These are phyloP conservation scores for slime mould (Dictyostelium discoideum) DNA, from an alignment of 78 protist species.

Conservation along the genomic window dicty_2.7 NC_007089.4:451501-452000, in stretches of 20 bases:
- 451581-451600: conserved; percentile 73
- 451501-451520: neutral
- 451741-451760: conserved; percentile 67
- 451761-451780: conserved; percentile 34
- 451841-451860: neutral
- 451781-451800: neutral
- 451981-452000: conserved; percentile 55
- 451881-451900: conserved; percentile 17
- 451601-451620: conserved; percentile 74
- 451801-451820: neutral
- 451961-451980: conserved; percentile 36
- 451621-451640: conserved; percentile 45
- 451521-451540: neutral
- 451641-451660: conserved; percentile 75
- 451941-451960: conserved; percentile 25
- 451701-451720: neutral
- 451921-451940: neutral
- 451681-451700: conserved; percentile 38
- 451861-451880: neutral
- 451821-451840: neutral
- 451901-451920: conserved; percentile 25
- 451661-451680: conserved; percentile 77
- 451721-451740: conserved; percentile 60
- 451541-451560: conserved; percentile 75
- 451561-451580: conserved; percentile 59